Base-by-base conservation (phyloP, 1,139 yeast species). In the Zhuliangozyma parablackwelliae region DNA sequence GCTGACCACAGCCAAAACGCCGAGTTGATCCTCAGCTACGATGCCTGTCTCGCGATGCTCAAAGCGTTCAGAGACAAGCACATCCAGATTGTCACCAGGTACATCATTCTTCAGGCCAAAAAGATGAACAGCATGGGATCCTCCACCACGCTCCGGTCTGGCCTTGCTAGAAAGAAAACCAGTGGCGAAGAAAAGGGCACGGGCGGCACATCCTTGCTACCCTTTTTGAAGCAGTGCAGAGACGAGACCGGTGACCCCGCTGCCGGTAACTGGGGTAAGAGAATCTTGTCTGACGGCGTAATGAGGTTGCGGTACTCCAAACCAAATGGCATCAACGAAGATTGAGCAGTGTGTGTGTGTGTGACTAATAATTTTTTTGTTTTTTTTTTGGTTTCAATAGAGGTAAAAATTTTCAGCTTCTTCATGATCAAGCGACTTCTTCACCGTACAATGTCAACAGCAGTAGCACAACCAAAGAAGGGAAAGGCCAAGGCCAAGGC, bases 211-310 rank as follows among this genome's bases (percentile, higher is more conserved):
- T 82, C 95, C 0, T 70, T 90, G 50, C 75, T 90, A 43, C 96
- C 96, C 25, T 90, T 90, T 63, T 73, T 90, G 54, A 89, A 89
- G 58, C 97, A 90, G 59, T 90, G 96, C 48, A 78, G 97, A 57
- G 97, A 90, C 61, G 97, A 90, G 58, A 90, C 96, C 8, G 95
- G 95, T 30, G 92, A 83, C 50, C 80, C 89, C 7, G 95, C 96
- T 21, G 95, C 95, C 28, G 92, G 95, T 40, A 73, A 68, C 36
- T 87, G 96, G 96, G 96, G 95, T 58, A 78, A 78, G 52, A 71
- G 92, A 43, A 67, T 87, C 30, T 72, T 87, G 43, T 75, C 83
- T 36, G 82, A 79, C 46, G 80, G 81, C 25, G 71, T 70, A 6
- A 68, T 69, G 74, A 59, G 70, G 37, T 56, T 75, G 45, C 66